phyloP scores from a whole-genome alignment of 2,329 filamentous ascomycete genomes.

The Penicillium expansum region DNA sequence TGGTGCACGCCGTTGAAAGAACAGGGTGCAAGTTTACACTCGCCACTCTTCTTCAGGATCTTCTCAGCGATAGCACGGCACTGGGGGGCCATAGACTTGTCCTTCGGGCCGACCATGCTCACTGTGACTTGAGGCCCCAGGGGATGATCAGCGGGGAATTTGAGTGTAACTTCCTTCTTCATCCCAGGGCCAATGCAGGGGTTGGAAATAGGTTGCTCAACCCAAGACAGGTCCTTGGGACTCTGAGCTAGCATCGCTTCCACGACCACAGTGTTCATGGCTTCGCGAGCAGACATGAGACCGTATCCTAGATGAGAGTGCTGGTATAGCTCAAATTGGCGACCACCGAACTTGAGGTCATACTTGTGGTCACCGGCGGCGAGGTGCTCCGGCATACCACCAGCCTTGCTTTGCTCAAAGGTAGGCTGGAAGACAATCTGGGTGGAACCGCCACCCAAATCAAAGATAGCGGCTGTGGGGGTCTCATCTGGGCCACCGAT shows the following conservation, averaged over 20 bases:
- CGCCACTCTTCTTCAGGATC: slow-evolving; percentile 81
- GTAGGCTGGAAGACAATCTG: slow-evolving; percentile 98
- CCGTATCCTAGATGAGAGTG: slow-evolving; percentile 97
- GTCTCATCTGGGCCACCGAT: slow-evolving; percentile 89
- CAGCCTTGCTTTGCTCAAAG: slow-evolving; percentile 69
- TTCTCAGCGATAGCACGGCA: slow-evolving; percentile 89
- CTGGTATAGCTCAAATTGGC: slow-evolving; percentile 90
- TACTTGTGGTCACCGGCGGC: slow-evolving; percentile 95
- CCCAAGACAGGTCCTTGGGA: slow-evolving; percentile 64
- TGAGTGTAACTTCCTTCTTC: slow-evolving; percentile 69
- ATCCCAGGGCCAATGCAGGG: slow-evolving; percentile 84
- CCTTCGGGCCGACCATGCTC: slow-evolving; percentile 81
- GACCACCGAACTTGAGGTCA: slow-evolving; percentile 81
- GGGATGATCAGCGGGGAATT: slow-evolving; percentile 63
- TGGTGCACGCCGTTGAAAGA: slow-evolving; percentile 98
- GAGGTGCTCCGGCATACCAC: slow-evolving; percentile 82
- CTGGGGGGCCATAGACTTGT: slow-evolving; percentile 69
- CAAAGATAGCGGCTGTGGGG: slow-evolving; percentile 90
- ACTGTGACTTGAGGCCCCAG: slow-evolving; percentile 66
- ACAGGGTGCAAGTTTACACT: slow-evolving; percentile 83
- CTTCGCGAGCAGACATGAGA: slow-evolving; percentile 88
- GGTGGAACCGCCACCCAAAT: slow-evolving; percentile 93
- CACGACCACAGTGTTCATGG: slow-evolving; percentile 74
- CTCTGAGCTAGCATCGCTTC: slow-evolving; percentile 65
- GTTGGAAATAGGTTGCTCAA: slow-evolving; percentile 69